Evolutionary conservation across 2,329 filamentous ascomycete species (phyloP).

Genomic region (Kalmusia sp.): DNA sequence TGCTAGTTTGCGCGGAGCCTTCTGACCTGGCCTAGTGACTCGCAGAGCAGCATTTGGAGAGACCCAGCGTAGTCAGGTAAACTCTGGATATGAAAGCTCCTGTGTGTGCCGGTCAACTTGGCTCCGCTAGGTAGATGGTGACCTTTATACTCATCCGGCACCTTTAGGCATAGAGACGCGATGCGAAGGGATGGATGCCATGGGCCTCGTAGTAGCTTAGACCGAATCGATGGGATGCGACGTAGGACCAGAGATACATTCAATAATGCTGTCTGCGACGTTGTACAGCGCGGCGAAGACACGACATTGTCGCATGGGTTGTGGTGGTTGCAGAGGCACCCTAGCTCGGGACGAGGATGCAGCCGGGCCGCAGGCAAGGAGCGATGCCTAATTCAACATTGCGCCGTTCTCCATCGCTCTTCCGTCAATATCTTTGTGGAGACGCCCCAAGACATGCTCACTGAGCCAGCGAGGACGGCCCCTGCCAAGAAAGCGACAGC

Average conservation of each 20-base stretch:
- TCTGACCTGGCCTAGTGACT: not conserved
- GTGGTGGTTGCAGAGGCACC: not conserved
- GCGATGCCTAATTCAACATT: not conserved
- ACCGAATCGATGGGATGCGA: too few species aligned
- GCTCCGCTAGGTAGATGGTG: not conserved
- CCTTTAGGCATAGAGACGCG: too few species aligned
- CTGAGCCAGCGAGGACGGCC: too few species aligned
- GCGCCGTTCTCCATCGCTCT: not conserved
- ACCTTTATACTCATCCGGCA: not conserved
- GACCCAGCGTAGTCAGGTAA: not conserved
- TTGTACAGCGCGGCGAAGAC: not conserved
- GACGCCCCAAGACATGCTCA: not conserved
- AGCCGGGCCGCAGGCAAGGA: too few species aligned
- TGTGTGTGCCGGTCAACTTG: not conserved
- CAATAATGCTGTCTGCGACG: not conserved
- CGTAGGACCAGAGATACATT: not conserved
- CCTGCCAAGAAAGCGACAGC: slow-evolving; percentile 3
- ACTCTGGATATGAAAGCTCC: not conserved
- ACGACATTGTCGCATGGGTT: not conserved
- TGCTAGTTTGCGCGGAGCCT: too few species aligned
- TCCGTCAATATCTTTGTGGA: slow-evolving; percentile 7
- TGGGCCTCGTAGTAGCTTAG: too few species aligned
- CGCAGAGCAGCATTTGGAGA: not conserved
- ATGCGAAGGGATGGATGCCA: not conserved
- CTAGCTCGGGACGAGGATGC: not conserved